These are phyloP conservation scores for Orychophragmus violaceus DNA, from an alignment of 345 rosid species.

Conservation along the genomic window DNA sequence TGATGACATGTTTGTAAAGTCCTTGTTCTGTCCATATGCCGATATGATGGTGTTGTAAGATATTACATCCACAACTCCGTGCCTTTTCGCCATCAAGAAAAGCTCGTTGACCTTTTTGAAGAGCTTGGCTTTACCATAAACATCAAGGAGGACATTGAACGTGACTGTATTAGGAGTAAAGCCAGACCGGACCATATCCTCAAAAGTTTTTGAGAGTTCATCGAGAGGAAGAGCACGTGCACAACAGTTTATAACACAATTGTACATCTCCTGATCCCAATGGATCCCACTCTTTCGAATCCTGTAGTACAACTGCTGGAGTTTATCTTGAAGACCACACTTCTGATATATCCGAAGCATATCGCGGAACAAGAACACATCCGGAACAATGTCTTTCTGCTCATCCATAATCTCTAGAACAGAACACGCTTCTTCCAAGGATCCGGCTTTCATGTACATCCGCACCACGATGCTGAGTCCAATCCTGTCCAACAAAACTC, in stretches of 20 bases:
- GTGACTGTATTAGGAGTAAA: constrained; percentile 63
- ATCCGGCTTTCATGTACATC: constrained; percentile 77
- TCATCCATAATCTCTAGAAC: constrained; percentile 68
- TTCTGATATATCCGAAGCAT: constrained; percentile 83
- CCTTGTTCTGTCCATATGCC: constrained; percentile 60
- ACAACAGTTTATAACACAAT: constrained; percentile 82
- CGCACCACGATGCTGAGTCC: constrained; percentile 69
- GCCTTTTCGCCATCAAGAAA: constrained; percentile 56
- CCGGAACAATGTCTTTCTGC: constrained; percentile 58
- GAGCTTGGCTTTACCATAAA: constrained; percentile 76
- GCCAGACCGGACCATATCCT: constrained; percentile 62
- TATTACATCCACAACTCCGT: constrained; percentile 66
- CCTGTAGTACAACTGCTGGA: constrained; percentile 46
- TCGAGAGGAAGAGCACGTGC: constrained; percentile 70
- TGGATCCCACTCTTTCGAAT: constrained; percentile 50
- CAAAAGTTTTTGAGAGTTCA: constrained; percentile 70
- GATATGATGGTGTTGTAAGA: constrained; percentile 82
- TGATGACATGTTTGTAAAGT: constrained; percentile 56
- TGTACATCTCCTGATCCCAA: constrained; percentile 90
- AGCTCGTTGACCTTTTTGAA: constrained; percentile 59
- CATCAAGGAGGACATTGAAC: constrained; percentile 70
- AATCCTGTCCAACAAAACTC: constrained; percentile 58
- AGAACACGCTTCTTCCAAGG: constrained; percentile 59
- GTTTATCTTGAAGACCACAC: constrained; percentile 52
- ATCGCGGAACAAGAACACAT: constrained; percentile 62